Conservation (phyloP, 805 yeast species). For the Candida incommunis region DNA sequence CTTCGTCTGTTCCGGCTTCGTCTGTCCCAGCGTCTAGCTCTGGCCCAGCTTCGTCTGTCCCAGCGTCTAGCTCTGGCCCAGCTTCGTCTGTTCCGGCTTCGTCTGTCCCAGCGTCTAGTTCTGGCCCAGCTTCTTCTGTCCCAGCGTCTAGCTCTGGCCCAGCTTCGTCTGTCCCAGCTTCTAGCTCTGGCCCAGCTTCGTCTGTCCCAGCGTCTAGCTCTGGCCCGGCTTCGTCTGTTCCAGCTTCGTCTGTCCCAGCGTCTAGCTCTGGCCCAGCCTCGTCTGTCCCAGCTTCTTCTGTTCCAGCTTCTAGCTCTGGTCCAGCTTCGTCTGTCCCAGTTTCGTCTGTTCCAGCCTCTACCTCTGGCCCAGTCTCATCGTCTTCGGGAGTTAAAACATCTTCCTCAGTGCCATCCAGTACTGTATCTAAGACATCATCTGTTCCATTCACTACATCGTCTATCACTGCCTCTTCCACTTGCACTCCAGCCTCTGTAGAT, state of each 20-base stretch:
- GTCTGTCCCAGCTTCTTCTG: neutral
- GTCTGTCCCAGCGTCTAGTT: neutral
- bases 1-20: no score
- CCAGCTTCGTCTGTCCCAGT: neutral
- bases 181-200: neutral
- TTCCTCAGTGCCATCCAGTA: neutral
- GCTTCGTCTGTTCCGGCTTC: neutral
- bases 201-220: neutral
- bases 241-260: neutral
- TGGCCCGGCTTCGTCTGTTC: neutral
- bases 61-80: neutral
- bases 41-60: neutral
- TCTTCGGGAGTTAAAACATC: neutral
- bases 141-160: neutral
- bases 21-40: no score
- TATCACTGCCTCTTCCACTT: neutral
- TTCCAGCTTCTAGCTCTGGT: neutral
- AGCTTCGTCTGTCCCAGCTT: neutral
- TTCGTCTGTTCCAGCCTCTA: neutral
- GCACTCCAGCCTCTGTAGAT: neutral
- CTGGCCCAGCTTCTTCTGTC: neutral
- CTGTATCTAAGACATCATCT: neutral
- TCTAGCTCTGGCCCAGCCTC: neutral
- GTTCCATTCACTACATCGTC: neutral
- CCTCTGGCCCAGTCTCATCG: neutral